These are phyloP conservation scores for Physocladia obscura DNA, from an alignment of 192 early-diverging fungal species.

Conservation along the genomic window DNA sequence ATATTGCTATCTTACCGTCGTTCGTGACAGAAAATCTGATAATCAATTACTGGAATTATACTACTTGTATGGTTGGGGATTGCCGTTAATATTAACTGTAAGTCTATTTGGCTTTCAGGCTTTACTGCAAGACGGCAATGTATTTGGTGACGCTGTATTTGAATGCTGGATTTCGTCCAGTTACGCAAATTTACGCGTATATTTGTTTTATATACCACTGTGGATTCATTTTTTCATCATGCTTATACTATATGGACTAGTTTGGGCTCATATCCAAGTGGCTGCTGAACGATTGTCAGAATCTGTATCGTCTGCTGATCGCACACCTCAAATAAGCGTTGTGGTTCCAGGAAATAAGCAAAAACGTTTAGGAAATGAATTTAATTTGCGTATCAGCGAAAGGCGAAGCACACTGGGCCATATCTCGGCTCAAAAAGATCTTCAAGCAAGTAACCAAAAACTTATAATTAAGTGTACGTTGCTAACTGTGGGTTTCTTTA, in stretches of 20 bases:
- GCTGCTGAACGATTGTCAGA: too few species aligned
- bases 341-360: neutral
- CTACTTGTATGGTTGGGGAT: neutral
- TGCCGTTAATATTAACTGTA: neutral
- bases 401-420: neutral
- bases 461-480: neutral
- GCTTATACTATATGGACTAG: neutral
- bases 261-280: neutral
- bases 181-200: neutral
- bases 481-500: neutral
- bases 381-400: neutral
- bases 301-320: too few species aligned
- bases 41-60: neutral
- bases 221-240: neutral
- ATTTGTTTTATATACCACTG: neutral
- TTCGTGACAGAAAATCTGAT: neutral
- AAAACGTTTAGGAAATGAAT: neutral
- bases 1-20: neutral
- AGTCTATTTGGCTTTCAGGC: neutral
- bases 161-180: constrained; percentile 3
- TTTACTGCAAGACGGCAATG: neutral
- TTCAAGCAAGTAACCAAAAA: neutral
- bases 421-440: neutral
- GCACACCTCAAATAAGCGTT: too few species aligned
- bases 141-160: constrained; percentile 1